These are phyloP conservation scores for Bodo saltans DNA, from an alignment of 78 protist genomes.

Conservation along the genomic window DNA sequence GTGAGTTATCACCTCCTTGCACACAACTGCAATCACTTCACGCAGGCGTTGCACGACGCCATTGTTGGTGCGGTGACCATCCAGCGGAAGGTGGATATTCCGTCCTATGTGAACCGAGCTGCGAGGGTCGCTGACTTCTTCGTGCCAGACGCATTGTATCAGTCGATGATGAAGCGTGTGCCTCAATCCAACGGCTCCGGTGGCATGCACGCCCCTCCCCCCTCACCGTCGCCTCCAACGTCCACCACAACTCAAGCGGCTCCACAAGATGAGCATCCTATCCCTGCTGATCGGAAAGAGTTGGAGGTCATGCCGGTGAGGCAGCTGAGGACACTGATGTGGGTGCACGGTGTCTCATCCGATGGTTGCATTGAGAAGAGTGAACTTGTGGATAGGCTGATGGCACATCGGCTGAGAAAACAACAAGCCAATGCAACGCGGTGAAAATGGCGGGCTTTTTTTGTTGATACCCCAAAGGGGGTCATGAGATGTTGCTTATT, in stretches of 20 bases:
- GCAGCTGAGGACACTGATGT: constrained; percentile 22
- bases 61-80: neutral
- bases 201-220: neutral
- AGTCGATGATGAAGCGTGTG: neutral
- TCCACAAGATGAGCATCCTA: neutral
- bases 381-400: constrained; percentile 13
- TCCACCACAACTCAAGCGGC: too few species aligned
- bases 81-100: neutral
- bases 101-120: neutral
- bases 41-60: neutral
- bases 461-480: too few species aligned
- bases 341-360: neutral
- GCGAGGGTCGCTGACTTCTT: neutral
- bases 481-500: too few species aligned
- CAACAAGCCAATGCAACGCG: too few species aligned
- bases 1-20: neutral
- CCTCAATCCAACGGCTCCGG: neutral
- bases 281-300: neutral
- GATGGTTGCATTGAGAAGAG: constrained; percentile 13
- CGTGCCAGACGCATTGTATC: neutral
- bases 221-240: too few species aligned
- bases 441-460: too few species aligned
- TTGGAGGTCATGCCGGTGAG: neutral
- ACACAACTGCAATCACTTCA: neutral
- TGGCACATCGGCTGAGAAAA: too few species aligned